Evolutionary conservation across 371 early-diverging fungal species (phyloP), one percentile per base, ranked within the genome.

Genomic region (Blakeslea trispora): DNA sequence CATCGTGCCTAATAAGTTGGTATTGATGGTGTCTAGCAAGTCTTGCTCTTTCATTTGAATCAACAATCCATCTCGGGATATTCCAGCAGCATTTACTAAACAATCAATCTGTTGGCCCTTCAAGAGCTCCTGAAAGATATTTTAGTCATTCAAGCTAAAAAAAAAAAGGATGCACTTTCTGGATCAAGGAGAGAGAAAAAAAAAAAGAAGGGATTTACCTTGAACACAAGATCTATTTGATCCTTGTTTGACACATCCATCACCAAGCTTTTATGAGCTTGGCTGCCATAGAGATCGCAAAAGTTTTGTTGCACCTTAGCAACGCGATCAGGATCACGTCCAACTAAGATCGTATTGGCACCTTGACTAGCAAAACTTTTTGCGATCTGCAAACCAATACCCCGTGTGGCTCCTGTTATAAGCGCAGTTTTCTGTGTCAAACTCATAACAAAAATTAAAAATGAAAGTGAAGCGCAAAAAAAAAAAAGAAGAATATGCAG

Each of bases 1-100:
- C 57, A 94, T 91, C 15, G 89, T 83, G n/a, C 91, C 89, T 37
- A 90, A 54, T 14, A 92, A 64, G 51, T 93, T 92, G 32, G 81
- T 83, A 19, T 82, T 70, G 50, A 92, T 74, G 14, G 81, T 77
- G 10, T 75, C 76, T 21, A 72, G 61, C 6, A 89, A 60, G 32
- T 83, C 82, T 14, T 73, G 48, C 0, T 64, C 56, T 41, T 64
- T 76, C 31, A 80, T 56, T 34, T 80, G 77, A 24, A 86, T 32
- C 23, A 89, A 63, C 40, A 91, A 58, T 4, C 77, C 67, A 64
- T 89, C 85, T 18, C 67, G 64, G 3, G 82, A 79, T 24, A 90
- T 76, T 69, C 87, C 87, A 23, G 87, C 90, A 15, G 85, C 78
- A 71, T 86, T 85, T 37, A 90, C 71, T 45, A 88, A 72, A 43